Evolutionary conservation across 805 yeast species (phyloP), one percentile per base, ranked within the genome.

Genomic region (Metschnikowia chrysomelidarum): DNA sequence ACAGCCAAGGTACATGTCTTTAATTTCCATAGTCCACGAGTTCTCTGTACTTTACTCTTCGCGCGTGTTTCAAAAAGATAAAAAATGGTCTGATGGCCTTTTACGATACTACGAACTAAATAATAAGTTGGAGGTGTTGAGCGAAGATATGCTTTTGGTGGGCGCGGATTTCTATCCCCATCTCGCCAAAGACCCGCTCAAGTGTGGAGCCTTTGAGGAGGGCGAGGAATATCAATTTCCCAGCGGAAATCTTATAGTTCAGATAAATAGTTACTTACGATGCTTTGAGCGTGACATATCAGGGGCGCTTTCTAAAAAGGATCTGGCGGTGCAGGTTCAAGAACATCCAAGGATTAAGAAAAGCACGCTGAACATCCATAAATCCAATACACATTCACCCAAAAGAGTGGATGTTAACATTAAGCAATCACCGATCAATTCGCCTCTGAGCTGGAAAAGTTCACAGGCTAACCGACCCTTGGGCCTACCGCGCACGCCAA

Each of bases 31-130:
- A 21, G 71, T 72, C 31, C 63, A 69, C 31, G 76, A 74, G 46
- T 76, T 60, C 47, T 43, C 54, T n/a, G 55, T 75, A 3, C 59
- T 75, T 11, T 76, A 64, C 50, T 68, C 80, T 2, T 59, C 51
- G 19, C 59, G 78, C 15, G 50, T 72, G 6, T 42, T 40, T 8
- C 78, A 76, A 47, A 72, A 66, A 39, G 64, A 60, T 29, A 74
- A 75, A 47, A 56, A 56, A 39, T 76, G 80, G 80, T 60, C 60
- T 36, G 82, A 76, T 46, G 80, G 80, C 1, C 57, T 49, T 8
- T 49, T 75, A 35, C 60, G 61, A 36, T 62, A 57, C 49, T 76
- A 69, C 49, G 67, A 64, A 44, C 62, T 73, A 46, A 76, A 76
- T 51, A 66, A 67, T 27, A 73, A 74, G 46, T 37, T 75, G 8